Base-by-base conservation (phyloP, 1,284 basidiomycete genomes). In the Vanrija sp. region DNA sequence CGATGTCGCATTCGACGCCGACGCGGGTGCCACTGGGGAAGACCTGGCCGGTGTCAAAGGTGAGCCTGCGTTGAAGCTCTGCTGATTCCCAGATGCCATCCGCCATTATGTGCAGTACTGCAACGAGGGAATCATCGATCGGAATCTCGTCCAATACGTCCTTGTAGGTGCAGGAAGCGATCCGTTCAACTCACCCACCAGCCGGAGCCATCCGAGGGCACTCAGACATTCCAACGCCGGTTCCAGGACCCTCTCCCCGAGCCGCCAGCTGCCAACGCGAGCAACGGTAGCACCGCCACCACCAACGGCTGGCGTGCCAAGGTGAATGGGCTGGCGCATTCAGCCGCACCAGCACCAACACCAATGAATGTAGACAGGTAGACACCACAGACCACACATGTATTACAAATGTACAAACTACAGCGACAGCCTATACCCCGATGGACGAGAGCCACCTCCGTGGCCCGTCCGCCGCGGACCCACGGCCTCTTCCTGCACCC, bases 371-470 rank as follows among this genome's bases (percentile, higher is more conserved):
- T 50, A 56, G 59, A 49, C 39, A 47, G 47, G 41, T 45, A 49
- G 53, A 57, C 54, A 59, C n/a, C n/a, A n/a, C n/a, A 57, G 41
- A 48, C 8, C 14, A n/a, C 41, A 41, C 14, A 16, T 46, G 23
- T 44, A 49, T n/a, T 44, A 23, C 20, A 23, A 23, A 47, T 23
- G 23, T 8, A 51, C 23, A 36, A 2, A 36, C 20, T 41, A 35
- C 24, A 35, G n/a, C n/a, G n/a, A n/a, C n/a, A n/a, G n/a, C 38
- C 51, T 62, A 74, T 4, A 75, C 71, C 3, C 72, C 72, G 24
- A 75, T 72, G 18, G 68, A 68, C 5, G 71, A 64, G 18, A 75
- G 57, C 71, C 71, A 75, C 15, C 66, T 54, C 48, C 68, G 57
- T 3, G 71, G 61, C 2, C 69, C 72, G 23, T 71, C 66, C 4